Base-by-base conservation (phyloP, 2,329 filamentous ascomycete species). In the Neonectria ditissima region DNA sequence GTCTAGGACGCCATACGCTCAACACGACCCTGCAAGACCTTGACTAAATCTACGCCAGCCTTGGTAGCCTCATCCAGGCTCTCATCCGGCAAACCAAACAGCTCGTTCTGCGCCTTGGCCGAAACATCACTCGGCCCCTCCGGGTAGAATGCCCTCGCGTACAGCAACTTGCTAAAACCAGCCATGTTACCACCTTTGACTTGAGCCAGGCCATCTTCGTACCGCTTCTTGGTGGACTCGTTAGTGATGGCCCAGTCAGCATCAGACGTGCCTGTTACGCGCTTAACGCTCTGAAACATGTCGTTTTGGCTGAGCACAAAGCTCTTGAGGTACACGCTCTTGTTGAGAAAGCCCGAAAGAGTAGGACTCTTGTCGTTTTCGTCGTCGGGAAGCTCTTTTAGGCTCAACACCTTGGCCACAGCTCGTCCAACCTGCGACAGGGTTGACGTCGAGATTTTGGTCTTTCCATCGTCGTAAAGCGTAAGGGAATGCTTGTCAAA, bases 231-330 rank as follows among this genome's bases (percentile, higher is more conserved):
- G 0, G 79, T 77, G 0, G 75, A 65, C 75, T 88, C 82, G 9
- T 82, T 76, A 0, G 69, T 80, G 55, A 91, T 80, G 5, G 74
- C 82, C 89, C 89, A 92, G 71, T 91, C 88, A 0, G 75, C 75
- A 41, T 88, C 84, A 1, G 77, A 83, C 1, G 84, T 86, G 0
- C 82, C 83, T 0, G 86, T 86, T 14, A 89, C 88, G 0, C 87
- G 84, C 68, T 88, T 82, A 18, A 88, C 78, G 22, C 82, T 83
- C 41, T 84, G 84, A 63, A 91, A 82, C 77, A 92, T 90, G 8
- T 92, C 89, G 26, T 80, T 81, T 72, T 92, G 89, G 64, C 75
- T 86, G 60, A 90, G 65, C 1, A 77, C 71, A 75, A 90, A 91
- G 50, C 84, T 87, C 37, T 78, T 79, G n/a, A 89, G 59, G 66